Evolutionary conservation across 306 rosid species (phyloP).

Genomic region (Argentina anserina): DNA sequence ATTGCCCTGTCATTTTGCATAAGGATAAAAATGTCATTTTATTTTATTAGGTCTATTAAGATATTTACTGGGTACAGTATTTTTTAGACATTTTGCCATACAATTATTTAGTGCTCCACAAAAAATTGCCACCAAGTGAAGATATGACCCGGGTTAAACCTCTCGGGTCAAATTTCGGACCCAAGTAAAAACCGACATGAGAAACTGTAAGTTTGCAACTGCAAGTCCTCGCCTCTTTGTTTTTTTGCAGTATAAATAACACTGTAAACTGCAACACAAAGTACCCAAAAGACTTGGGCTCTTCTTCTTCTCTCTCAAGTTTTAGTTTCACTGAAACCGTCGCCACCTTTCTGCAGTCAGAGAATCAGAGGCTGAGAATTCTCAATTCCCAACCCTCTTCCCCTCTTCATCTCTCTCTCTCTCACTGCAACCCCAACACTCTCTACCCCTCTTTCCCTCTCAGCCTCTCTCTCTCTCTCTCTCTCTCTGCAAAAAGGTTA

Average conservation of each 20-base stretch:
- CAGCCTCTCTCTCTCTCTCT: not conserved
- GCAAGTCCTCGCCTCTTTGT: not conserved
- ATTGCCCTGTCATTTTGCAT: no score
- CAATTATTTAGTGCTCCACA: no score
- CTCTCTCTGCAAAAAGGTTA: not conserved
- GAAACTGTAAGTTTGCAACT: not conserved
- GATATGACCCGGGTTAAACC: not conserved
- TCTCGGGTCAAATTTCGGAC: not conserved
- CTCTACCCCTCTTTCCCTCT: not conserved
- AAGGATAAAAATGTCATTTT: no score
- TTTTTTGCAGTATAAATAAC: not conserved
- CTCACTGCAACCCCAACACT: not conserved
- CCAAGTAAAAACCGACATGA: not conserved
- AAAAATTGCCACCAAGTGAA: no score
- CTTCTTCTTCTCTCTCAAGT: not conserved
- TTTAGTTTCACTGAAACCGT: not conserved
- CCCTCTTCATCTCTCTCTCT: not conserved
- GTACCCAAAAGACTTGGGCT: not conserved
- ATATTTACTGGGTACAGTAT: not conserved
- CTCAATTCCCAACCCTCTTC: not conserved
- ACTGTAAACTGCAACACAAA: not conserved
- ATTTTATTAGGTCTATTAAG: no score
- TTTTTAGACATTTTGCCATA: no score
- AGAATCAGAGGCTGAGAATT: not conserved
- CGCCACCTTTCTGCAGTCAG: slow-evolving; percentile 2